Evolutionary conservation across 2,329 filamentous ascomycete genomes (phyloP).

Genomic region (Fusarium brevicatenulatum): DNA sequence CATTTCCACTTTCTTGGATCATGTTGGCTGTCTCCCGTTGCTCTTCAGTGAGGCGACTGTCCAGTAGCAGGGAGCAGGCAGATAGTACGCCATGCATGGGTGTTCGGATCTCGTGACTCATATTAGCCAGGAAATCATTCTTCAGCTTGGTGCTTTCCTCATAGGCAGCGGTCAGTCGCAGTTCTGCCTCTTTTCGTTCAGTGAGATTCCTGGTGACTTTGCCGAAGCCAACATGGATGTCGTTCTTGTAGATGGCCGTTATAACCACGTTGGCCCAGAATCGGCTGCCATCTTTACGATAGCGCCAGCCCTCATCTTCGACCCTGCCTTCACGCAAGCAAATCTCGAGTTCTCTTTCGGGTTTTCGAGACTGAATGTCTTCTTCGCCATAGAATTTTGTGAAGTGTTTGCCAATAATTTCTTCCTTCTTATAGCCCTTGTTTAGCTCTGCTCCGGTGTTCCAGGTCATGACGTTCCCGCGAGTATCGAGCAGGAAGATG

Average conservation of each 20-base stretch:
- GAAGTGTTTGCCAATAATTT: conserved; percentile 6
- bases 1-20: background rate
- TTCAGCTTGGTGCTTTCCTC: conserved; percentile 2
- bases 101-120: conserved; percentile 10
- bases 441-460: conserved; percentile 4
- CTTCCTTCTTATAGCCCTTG: conserved; percentile 7
- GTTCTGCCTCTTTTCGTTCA: conserved; percentile 4
- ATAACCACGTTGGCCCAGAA: conserved; percentile 12
- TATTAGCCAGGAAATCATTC: conserved; percentile 6
- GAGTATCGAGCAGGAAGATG: conserved; percentile 3
- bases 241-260: conserved; percentile 1
- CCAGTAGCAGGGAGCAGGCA: background rate
- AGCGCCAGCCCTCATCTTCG: conserved; percentile 12
- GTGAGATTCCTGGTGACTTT: conserved; percentile 6
- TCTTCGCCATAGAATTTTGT: conserved; percentile 5
- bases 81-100: conserved; percentile 8
- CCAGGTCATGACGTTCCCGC: conserved; percentile 6
- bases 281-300: conserved; percentile 1
- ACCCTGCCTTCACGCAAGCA: conserved; percentile 3
- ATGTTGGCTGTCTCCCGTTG: conserved; percentile 12
- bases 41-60: background rate
- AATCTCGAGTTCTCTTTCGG: conserved; percentile 7
- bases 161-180: background rate
- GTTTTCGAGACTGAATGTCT: background rate
- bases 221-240: conserved; percentile 9